Base-by-base conservation (phyloP, 257 asterid species). In the Avicennia marina region DNA sequence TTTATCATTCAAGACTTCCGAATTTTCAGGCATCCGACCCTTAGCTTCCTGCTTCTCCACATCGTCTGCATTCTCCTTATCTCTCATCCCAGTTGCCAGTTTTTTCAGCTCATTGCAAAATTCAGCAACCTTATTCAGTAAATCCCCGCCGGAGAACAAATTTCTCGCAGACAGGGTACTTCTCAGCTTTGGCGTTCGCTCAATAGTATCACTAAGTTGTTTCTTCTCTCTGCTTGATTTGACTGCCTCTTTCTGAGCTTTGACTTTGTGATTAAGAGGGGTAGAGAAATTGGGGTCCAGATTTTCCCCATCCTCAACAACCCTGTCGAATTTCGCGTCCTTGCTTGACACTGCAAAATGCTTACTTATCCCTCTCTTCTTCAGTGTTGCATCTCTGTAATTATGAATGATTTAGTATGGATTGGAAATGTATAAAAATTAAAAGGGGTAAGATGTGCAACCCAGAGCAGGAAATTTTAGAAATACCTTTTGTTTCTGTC, bases 51-150 rank as follows among this genome's bases (percentile, higher is more conserved):
- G 66, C 46, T 56, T 52, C 38, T 62, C 63, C 40, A 11, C 45
- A 58, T 54, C 46, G 42, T 41, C 80, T 0, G 16, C 25, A 33
- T 63, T 63, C 63, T 71, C 74, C 64, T 61, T 71, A 22, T 81
- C 90, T 59, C 68, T 85, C 12, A 75, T 52, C 72, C 94, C 73
- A 9, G 66, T 68, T 4, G 95, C 87, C 76, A 93, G 38, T 44
- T 67, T 89, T 71, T 93, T 93, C 80, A 93, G 70, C 72, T 86
- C 97, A 43, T 75, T 83, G 82, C 97, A 93, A 56, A 93, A 93
- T 17, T 93, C 98, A 0, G 94, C 69, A 7, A 93, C 90, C 73
- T 84, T 89, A 63, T 67, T 78, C 40, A 93, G 66, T 57, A 93
- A 68, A 57, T 86, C 96, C 18, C 95, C 84, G 12, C 97, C 96